These are phyloP conservation scores for Fallopia convolvulus DNA, from an alignment of 148 eudicot genomes.

Conservation along the genomic window DNA sequence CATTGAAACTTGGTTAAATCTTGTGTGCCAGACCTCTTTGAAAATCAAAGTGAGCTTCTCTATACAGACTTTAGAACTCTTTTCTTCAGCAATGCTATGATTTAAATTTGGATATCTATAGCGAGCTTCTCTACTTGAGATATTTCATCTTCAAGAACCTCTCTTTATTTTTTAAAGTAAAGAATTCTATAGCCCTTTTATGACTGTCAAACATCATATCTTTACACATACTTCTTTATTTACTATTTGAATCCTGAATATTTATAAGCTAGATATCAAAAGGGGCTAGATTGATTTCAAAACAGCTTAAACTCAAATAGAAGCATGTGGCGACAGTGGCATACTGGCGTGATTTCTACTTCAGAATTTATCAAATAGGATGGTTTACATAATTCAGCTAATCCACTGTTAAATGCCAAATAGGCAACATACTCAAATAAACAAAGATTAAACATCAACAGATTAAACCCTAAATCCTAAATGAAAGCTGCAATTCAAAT, in stretches of 20 bases:
- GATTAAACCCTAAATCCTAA: background rate
- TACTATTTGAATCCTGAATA: background rate
- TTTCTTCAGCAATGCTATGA: background rate
- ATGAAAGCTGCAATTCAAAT: background rate
- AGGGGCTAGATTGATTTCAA: background rate
- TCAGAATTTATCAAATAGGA: background rate
- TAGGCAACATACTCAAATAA: background rate
- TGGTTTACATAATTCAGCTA: background rate
- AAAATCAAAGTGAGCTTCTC: background rate
- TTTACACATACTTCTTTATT: background rate
- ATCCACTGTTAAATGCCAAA: background rate
- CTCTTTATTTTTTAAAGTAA: background rate
- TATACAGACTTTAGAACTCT: background rate
- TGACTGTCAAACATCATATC: background rate
- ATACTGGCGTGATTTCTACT: background rate
- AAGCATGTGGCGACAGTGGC: background rate
- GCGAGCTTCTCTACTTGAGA: background rate
- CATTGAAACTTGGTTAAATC: background rate
- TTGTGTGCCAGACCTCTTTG: background rate
- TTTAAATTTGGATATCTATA: background rate
- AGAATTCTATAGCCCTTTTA: background rate
- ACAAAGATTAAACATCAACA: background rate
- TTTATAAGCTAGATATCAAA: background rate
- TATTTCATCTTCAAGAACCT: slow-evolving; percentile 1
- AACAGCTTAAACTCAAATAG: background rate